Conservation (phyloP, 768 basidiomycete species). For the Lentinula aciculospora region DNA sequence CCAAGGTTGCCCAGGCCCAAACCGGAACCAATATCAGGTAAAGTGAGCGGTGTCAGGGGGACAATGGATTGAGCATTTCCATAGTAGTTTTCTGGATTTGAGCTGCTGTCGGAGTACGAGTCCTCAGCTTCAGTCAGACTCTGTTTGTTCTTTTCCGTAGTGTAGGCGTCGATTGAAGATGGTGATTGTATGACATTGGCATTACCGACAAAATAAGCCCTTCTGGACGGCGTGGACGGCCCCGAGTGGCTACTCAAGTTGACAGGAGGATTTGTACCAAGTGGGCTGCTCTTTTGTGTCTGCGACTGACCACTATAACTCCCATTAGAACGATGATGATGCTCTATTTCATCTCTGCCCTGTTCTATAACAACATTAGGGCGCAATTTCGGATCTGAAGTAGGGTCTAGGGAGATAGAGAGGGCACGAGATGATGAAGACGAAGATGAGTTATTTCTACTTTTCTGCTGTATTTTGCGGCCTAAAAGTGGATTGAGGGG, state of each 20-base stretch:
- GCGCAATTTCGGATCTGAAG: neutral
- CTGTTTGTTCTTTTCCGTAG: neutral
- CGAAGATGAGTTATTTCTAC: slow-evolving; percentile 3
- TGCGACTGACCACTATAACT: neutral
- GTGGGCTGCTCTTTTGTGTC: slow-evolving; percentile 1
- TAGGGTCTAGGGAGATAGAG: slow-evolving; percentile 6
- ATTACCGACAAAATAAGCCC: slow-evolving; percentile 38
- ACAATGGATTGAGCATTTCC: neutral
- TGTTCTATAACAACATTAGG: slow-evolving; percentile 5
- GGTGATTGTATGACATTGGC: slow-evolving; percentile 25
- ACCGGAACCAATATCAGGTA: neutral
- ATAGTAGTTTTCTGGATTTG: neutral
- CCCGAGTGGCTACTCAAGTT: slow-evolving; percentile 15
- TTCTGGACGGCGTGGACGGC: slow-evolving; percentile 24
- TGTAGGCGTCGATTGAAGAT: slow-evolving; percentile 19
- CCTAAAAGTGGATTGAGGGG: slow-evolving; percentile 4
- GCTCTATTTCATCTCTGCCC: neutral
- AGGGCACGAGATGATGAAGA: slow-evolving; percentile 2
- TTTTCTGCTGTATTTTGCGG: neutral
- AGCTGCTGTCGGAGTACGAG: neutral
- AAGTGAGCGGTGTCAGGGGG: slow-evolving; percentile 1
- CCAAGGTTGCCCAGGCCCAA: neutral
- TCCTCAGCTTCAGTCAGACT: neutral
- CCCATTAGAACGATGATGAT: slow-evolving; percentile 3
- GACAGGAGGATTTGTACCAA: slow-evolving; percentile 6